Evolutionary conservation across 768 basidiomycete species (phyloP), one percentile per base, ranked within the genome.

Genomic region (Daedaleopsis nitida): DNA sequence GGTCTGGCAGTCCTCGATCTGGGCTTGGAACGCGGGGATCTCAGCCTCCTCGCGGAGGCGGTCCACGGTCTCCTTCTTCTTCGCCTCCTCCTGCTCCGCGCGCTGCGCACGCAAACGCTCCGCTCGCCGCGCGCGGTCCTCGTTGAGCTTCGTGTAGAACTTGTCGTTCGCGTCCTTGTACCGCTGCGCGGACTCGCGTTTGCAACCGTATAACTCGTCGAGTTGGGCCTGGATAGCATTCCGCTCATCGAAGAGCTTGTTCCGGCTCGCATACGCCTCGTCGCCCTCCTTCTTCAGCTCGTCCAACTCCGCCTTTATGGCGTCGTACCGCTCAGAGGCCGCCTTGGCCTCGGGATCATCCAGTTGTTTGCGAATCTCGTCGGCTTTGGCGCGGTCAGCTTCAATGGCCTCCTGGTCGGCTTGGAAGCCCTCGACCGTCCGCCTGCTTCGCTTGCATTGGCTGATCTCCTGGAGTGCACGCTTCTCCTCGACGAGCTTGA

Each of bases 1-100:
- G 4, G 91, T 96, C 70, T 92, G 89, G 77, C 95, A 98, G 73
- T 98, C 97, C 78, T 98, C 94, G 68, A 99, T 94, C 73, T 98
- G 86, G 55, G 86, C 81, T 69, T 93, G 92, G 82, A 85, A 98
- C 0, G 97, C 97, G 27, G 97, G 96, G 23, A 82, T 70, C 60
- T 87, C 85, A 23, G 97, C 97, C 72, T 98, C 95, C 61, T 99
- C 97, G 54, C 91, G 86, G 50, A 98, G 73, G 42, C 86, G 88
- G 66, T 90, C 84, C 11, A 85, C 88, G 60, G 88, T 80, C 71
- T 94, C 94, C 74, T 87, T 78, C 72, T 85, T 89, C 79, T 91
- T 94, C 69, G 85, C 82, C 34, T 86, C 81, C 71, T 94, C 94
- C 70, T 89, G 87, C 23, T 82, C 89, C 19, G 82, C 87, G 58